Percentiles rank a stretch among this genome's conserved stretches.
These are phyloP conservation scores for Kwoniella shivajii DNA, from an alignment of 1,284 basidiomycete species.

Conservation along the genomic window DNA sequence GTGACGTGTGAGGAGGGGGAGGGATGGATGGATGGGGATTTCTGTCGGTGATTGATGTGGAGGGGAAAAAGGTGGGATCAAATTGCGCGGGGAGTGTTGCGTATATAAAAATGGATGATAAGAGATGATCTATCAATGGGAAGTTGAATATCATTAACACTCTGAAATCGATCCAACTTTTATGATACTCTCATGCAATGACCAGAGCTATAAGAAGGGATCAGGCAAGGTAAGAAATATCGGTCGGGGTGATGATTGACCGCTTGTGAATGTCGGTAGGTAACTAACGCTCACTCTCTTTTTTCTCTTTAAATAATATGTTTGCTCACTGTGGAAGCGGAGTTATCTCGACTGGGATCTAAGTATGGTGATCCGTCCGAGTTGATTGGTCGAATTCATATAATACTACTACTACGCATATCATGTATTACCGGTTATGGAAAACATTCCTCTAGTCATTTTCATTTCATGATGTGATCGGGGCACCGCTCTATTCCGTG, in stretches of 20 bases:
- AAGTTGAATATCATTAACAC: background rate
- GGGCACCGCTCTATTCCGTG: background rate
- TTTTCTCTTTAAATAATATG: too few species aligned
- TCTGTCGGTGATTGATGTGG: background rate
- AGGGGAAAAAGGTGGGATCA: too few species aligned
- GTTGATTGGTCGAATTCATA: background rate
- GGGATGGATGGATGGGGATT: too few species aligned
- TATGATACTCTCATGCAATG: background rate
- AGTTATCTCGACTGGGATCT: background rate
- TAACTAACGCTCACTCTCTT: too few species aligned
- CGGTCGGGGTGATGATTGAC: constrained; percentile 1
- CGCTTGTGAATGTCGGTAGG: background rate
- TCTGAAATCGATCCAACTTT: background rate
- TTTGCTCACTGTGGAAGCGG: background rate
- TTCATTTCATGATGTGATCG: background rate
- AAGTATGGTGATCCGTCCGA: background rate
- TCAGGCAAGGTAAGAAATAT: background rate
- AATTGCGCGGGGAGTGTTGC: too few species aligned
- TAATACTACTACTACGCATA: background rate
- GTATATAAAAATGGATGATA: background rate
- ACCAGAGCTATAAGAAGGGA: background rate
- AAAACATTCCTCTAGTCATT: background rate
- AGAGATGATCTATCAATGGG: background rate
- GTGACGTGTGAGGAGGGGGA: background rate
- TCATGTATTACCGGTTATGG: background rate